These are phyloP conservation scores for Saccharomyces hybrid DNA, from an alignment of 1,139 yeast genomes.

Conservation along the genomic window DNA sequence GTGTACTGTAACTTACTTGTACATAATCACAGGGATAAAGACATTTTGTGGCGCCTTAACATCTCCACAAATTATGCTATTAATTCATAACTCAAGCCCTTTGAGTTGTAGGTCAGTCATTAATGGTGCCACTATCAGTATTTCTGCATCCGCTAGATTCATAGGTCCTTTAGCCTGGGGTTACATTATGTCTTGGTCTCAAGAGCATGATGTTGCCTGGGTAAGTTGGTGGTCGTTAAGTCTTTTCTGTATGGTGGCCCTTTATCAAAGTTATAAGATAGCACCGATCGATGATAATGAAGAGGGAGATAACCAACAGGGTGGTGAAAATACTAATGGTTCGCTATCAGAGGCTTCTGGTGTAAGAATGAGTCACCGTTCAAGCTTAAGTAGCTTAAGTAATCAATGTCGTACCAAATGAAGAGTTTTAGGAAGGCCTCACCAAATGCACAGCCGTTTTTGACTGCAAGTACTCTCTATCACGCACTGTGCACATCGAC, in stretches of 20 bases:
- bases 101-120: conserved; percentile 44
- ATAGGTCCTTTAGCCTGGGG: conserved; percentile 58
- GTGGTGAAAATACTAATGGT: background rate
- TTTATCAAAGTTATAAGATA: conserved; percentile 22
- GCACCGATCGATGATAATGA: conserved; percentile 16
- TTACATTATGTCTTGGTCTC: conserved; percentile 43
- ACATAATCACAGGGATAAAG: conserved; percentile 30
- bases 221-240: conserved; percentile 46
- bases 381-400: conserved; percentile 9
- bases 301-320: conserved; percentile 1
- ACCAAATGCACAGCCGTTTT: too few species aligned
- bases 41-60: conserved; percentile 34
- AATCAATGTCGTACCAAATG: conserved; percentile 1
- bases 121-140: conserved; percentile 44
- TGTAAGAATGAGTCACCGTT: conserved; percentile 1
- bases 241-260: conserved; percentile 33
- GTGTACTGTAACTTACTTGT: conserved; percentile 15
- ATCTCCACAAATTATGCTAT: conserved; percentile 39
- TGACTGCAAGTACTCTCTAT: too few species aligned
- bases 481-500: too few species aligned
- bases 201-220: conserved; percentile 39
- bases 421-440: background rate
- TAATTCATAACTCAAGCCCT: conserved; percentile 44
- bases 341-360: background rate
- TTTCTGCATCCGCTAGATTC: conserved; percentile 49